Percentiles rank a stretch among this genome's conserved stretches.
Conservation (phyloP, 2,329 filamentous ascomycete species). For the Thielaviopsis ethacetica region DNA sequence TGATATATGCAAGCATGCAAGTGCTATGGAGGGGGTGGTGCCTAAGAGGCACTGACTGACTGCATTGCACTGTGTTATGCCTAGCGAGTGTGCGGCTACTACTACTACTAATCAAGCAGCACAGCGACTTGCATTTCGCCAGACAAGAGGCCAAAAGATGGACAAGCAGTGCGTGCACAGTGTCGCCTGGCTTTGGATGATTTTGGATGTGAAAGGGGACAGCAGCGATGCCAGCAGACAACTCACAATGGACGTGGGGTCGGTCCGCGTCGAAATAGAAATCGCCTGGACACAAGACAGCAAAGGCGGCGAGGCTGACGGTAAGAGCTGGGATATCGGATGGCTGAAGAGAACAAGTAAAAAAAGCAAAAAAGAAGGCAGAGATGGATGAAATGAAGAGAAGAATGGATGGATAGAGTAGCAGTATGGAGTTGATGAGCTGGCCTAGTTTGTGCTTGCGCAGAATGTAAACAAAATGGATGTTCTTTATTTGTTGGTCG, state of each 20-base stretch:
- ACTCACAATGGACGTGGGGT: background rate
- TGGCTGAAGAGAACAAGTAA: background rate
- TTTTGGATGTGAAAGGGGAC: background rate
- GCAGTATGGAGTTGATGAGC: background rate
- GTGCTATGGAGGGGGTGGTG: slow-evolving; percentile 2
- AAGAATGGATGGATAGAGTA: background rate
- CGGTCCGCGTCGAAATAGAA: background rate
- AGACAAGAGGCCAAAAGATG: background rate
- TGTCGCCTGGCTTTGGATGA: background rate
- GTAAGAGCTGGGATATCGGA: background rate
- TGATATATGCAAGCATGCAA: background rate
- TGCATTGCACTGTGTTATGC: background rate
- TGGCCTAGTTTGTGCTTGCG: background rate
- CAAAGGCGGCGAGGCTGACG: background rate
- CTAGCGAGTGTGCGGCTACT: background rate
- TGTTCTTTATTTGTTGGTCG: background rate
- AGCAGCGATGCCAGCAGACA: background rate
- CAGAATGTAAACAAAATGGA: background rate
- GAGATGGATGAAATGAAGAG: background rate
- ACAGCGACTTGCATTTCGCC: background rate
- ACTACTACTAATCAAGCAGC: background rate
- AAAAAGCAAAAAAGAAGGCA: background rate
- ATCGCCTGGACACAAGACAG: background rate
- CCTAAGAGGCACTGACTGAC: background rate
- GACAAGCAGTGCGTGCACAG: background rate